Percentiles rank a stretch among this genome's conserved stretches.
Evolutionary conservation across 106 monocot genomes (phyloP).

Genomic region (Phalaenopsis aphrodite): DNA sequence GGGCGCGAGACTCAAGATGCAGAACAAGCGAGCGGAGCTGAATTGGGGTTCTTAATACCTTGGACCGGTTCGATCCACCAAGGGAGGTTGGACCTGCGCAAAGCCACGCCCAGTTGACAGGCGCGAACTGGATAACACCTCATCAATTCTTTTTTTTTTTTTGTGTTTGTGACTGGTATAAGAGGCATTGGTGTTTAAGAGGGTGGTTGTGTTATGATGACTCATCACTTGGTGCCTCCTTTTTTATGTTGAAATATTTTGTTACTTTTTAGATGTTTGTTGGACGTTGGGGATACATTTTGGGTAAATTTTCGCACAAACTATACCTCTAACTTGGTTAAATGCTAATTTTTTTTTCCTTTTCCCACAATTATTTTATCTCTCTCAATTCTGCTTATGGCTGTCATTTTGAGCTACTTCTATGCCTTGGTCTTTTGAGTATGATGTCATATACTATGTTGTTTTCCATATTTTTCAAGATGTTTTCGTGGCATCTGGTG

Average conservation of each 20-base stretch:
- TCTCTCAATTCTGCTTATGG: not conserved
- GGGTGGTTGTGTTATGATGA: not conserved
- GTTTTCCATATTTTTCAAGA: not conserved
- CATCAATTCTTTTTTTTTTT: not conserved
- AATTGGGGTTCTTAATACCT: no score
- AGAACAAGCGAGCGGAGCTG: no score
- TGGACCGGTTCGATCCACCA: no score
- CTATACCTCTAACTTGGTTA: not conserved
- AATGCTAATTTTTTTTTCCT: not conserved
- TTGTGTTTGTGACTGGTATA: not conserved
- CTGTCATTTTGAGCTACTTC: not conserved
- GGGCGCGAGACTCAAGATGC: no score
- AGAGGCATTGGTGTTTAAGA: not conserved
- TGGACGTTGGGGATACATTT: not conserved
- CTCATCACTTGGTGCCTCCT: not conserved
- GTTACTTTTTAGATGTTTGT: not conserved
- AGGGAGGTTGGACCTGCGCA: no score
- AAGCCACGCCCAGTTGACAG: no score
- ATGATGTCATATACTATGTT: not conserved
- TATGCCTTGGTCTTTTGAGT: not conserved
- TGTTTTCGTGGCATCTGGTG: not conserved
- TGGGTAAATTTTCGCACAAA: not conserved
- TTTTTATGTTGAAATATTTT: not conserved
- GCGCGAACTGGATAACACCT: no score
- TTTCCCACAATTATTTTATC: not conserved